These are phyloP conservation scores for Lachancea sp. DNA, from an alignment of 805 yeast species.

Conservation along the genomic window DNA sequence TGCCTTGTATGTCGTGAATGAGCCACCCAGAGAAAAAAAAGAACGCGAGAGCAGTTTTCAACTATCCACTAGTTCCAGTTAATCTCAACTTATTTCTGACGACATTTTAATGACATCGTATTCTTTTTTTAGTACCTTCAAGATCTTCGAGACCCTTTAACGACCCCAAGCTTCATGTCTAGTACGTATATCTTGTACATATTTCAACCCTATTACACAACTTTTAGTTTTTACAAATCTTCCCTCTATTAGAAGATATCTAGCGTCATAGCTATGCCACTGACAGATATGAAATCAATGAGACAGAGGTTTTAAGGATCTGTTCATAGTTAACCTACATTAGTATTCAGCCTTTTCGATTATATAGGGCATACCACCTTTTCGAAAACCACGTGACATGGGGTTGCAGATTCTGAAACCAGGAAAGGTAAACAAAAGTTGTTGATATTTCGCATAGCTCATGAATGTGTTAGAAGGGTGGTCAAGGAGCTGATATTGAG, in stretches of 20 bases:
- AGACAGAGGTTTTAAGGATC: too few relatives aligned
- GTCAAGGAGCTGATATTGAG: not conserved
- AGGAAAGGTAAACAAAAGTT: conserved; percentile 10
- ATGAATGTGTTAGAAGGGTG: not conserved
- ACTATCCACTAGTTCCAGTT: not conserved
- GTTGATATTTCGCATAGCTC: conserved; percentile 5
- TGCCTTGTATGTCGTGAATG: too few relatives aligned
- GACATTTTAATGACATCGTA: not conserved
- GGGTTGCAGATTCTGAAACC: conserved; percentile 6
- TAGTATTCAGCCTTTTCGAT: not conserved
- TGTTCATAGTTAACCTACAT: too few relatives aligned
- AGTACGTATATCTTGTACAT: conserved; percentile 7
- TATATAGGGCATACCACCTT: not conserved
- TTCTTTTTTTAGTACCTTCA: not conserved
- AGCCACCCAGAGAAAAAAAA: not conserved
- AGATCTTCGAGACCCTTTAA: not conserved
- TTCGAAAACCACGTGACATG: not conserved
- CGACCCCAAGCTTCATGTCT: conserved; percentile 4
- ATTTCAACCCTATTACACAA: not conserved
- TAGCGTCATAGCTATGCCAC: not conserved
- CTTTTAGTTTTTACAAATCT: too few relatives aligned
- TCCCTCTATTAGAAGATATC: not conserved
- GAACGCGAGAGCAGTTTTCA: not conserved
- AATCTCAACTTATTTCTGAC: not conserved
- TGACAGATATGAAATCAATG: too few relatives aligned